These are phyloP conservation scores for Chaetomiaceae sp. DNA, from an alignment of 2,329 filamentous ascomycete species.

Conservation along the genomic window DNA sequence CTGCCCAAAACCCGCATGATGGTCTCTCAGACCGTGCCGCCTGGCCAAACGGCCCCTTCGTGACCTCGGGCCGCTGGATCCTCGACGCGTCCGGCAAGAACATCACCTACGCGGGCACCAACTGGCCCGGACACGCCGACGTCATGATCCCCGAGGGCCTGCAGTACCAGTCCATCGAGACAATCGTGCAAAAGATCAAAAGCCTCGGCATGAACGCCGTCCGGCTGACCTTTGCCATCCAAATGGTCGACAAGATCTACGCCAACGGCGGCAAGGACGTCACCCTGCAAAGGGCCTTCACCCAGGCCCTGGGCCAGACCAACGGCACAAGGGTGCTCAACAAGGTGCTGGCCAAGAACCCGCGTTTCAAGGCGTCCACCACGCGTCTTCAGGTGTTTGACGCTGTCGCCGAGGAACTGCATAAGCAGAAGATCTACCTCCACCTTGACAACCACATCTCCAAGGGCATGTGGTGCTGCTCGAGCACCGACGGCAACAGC, in stretches of 20 bases:
- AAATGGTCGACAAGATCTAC: constrained; percentile 59
- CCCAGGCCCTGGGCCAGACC: constrained; percentile 42
- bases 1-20: constrained; percentile 8
- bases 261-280: constrained; percentile 45
- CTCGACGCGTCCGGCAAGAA: constrained; percentile 39
- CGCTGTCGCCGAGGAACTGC: constrained; percentile 55
- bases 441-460: constrained; percentile 61
- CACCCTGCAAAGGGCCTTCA: constrained; percentile 42
- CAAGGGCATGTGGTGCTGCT: constrained; percentile 55
- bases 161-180: constrained; percentile 54
- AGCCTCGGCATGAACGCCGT: constrained; percentile 59
- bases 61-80: constrained; percentile 39
- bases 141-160: constrained; percentile 63
- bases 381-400: constrained; percentile 58
- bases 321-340: constrained; percentile 50
- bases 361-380: constrained; percentile 48
- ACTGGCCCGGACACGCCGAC: constrained; percentile 59
- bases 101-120: constrained; percentile 51
- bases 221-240: constrained; percentile 58
- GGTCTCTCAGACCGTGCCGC: constrained; percentile 5
- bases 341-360: constrained; percentile 54
- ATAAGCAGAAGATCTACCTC: constrained; percentile 52
- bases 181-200: constrained; percentile 53
- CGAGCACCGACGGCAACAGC: constrained; percentile 49
- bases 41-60: constrained; percentile 43